Conservation (phyloP, 2,329 filamentous ascomycete genomes). For the Stemphylium lycopersici region DNA sequence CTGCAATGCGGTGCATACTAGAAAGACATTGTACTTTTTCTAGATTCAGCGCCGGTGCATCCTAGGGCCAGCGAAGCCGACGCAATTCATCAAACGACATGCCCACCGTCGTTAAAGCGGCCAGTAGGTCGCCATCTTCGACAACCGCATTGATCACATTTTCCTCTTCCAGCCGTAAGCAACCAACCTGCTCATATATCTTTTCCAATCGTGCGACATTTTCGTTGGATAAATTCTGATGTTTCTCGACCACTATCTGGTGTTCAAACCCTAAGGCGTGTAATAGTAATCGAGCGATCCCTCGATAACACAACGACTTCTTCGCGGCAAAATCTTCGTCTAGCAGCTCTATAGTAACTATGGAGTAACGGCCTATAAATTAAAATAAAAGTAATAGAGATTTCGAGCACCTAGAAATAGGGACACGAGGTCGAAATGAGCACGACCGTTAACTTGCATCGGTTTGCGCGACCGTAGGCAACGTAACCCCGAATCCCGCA, state of each 20-base stretch:
- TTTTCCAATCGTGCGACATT: background rate
- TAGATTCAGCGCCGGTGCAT: background rate
- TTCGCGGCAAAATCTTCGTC: slow-evolving; percentile 6
- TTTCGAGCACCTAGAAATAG: background rate
- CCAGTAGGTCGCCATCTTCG: slow-evolving; percentile 8
- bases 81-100: background rate
- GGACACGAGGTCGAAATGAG: background rate
- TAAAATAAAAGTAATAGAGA: background rate
- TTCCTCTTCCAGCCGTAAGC: slow-evolving; percentile 20
- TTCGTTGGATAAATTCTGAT: background rate
- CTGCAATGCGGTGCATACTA: slow-evolving; percentile 22
- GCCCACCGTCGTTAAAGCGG: background rate
- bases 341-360: slow-evolving; percentile 5
- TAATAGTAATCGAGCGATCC: slow-evolving; percentile 4
- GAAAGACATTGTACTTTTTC: slow-evolving; percentile 21
- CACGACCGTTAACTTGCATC: background rate
- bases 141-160: slow-evolving; percentile 27
- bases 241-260: background rate
- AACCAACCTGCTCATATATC: slow-evolving; percentile 8
- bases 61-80: background rate
- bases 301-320: background rate
- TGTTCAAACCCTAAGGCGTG: background rate
- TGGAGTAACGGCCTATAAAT: background rate
- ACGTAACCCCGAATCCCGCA: background rate
- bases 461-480: background rate